Conservation (phyloP, 441 rosid species). For the Erodium moschatum region DNA sequence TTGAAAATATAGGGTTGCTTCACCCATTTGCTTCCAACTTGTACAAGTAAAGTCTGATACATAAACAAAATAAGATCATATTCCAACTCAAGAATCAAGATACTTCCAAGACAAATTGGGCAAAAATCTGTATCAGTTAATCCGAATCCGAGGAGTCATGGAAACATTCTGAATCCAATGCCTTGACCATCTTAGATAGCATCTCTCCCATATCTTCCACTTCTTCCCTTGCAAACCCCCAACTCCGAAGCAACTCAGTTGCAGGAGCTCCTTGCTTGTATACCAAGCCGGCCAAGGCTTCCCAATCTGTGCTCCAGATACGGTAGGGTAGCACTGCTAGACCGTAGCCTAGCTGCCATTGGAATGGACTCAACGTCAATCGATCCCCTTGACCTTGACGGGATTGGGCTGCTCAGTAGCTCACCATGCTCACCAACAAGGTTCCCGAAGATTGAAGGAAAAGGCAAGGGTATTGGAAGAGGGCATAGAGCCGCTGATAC, state of each 20-base stretch:
- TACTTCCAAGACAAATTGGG: too few relatives aligned
- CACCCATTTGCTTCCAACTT: too few relatives aligned
- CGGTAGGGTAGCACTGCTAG: conserved; percentile 56
- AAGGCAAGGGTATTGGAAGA: conserved; percentile 80
- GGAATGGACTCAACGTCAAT: conserved; percentile 73
- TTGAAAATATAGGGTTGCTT: too few relatives aligned
- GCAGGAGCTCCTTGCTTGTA: conserved; percentile 56
- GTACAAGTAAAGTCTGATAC: too few relatives aligned
- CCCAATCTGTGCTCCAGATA: conserved; percentile 50
- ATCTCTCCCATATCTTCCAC: conserved; percentile 60
- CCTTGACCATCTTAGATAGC: conserved; percentile 50
- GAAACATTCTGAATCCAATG: conserved; percentile 32
- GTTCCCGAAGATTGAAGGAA: conserved; percentile 74
- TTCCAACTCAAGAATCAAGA: too few relatives aligned
- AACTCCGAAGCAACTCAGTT: conserved; percentile 47
- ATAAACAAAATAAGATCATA: too few relatives aligned
- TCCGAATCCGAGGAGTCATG: conserved; percentile 56
- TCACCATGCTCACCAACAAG: conserved; percentile 56
- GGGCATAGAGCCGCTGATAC: conserved; percentile 57
- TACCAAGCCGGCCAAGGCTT: conserved; percentile 48
- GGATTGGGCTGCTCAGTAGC: conserved; percentile 47
- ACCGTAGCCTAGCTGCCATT: conserved; percentile 59
- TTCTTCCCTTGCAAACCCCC: conserved; percentile 85
- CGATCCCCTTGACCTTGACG: conserved; percentile 52
- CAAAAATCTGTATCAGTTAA: too few relatives aligned